A percentile compares a stretch with the other conserved stretches of the same genome.
phyloP scores from a whole-genome alignment of 116 monocot genomes.

The Phalaenopsis hybrid region DNA sequence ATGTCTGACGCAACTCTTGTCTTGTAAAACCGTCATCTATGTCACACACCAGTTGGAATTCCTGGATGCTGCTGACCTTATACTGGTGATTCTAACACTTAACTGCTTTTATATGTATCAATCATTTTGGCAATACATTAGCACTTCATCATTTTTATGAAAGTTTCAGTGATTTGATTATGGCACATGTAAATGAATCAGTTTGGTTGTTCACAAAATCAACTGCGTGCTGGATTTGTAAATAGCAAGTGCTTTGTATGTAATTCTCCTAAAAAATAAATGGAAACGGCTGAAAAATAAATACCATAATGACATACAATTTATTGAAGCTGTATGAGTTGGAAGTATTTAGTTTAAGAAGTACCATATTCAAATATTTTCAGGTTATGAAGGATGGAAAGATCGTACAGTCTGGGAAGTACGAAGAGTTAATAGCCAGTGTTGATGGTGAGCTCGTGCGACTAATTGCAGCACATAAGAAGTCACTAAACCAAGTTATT shows the following conservation, averaged over 20 bases:
- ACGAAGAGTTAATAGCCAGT: constrained; percentile 52
- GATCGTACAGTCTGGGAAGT: constrained; percentile 76
- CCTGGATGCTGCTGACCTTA: constrained; percentile 56
- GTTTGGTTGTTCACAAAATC: too few species aligned
- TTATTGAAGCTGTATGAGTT: background rate
- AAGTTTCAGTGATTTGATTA: too few species aligned
- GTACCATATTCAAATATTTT: constrained; percentile 1
- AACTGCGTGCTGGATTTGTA: too few species aligned
- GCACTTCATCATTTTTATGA: background rate
- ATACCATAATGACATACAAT: background rate
- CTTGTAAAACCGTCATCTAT: constrained; percentile 65
- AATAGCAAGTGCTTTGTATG: too few species aligned
- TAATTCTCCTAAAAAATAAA: background rate
- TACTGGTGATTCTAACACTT: constrained; percentile 43
- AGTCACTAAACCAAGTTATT: constrained; percentile 48
- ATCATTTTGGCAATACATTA: background rate
- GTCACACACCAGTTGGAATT: constrained; percentile 81
- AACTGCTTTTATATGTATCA: background rate
- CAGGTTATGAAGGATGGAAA: constrained; percentile 79
- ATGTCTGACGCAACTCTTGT: constrained; percentile 57
- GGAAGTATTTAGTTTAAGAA: background rate
- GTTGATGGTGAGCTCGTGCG: constrained; percentile 45
- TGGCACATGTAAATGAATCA: too few species aligned
- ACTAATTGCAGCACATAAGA: constrained; percentile 65
- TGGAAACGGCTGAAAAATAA: background rate